These are phyloP conservation scores for Eucalyptus pauciflora DNA, from an alignment of 345 rosid genomes.

Conservation along the genomic window DNA sequence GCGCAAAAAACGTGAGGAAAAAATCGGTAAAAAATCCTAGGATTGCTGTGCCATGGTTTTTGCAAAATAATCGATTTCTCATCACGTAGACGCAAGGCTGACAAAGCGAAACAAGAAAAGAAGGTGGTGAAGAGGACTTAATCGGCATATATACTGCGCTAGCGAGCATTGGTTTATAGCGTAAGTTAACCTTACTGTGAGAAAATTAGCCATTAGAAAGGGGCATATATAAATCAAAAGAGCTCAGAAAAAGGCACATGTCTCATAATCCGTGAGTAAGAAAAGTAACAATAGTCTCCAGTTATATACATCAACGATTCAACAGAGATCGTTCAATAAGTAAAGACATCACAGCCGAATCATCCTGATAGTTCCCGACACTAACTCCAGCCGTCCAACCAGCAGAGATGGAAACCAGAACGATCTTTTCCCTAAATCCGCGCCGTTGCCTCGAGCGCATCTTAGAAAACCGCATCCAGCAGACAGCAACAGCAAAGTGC, in stretches of 20 bases:
- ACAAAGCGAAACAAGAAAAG: background rate
- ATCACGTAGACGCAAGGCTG: background rate
- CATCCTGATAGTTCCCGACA: background rate
- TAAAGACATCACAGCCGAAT: background rate
- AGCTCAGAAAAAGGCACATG: background rate
- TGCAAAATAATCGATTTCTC: background rate
- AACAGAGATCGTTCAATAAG: background rate
- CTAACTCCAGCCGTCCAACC: background rate
- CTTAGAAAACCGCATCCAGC: slow-evolving; percentile 58
- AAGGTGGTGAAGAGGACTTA: background rate
- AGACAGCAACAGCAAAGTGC: slow-evolving; percentile 77
- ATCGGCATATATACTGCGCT: background rate
- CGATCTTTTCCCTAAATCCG: background rate
- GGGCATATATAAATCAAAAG: background rate
- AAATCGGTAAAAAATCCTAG: background rate
- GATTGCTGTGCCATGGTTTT: background rate
- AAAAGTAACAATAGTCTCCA: background rate
- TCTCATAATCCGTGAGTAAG: background rate
- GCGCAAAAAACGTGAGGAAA: background rate
- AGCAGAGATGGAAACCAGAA: background rate
- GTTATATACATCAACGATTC: background rate
- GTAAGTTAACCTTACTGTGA: background rate
- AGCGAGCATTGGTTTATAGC: background rate
- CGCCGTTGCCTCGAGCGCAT: background rate
- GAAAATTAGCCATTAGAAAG: background rate